Evolutionary conservation across 306 rosid species (phyloP), one percentile per base, ranked within the genome.

Genomic region (Quercus glauca): DNA sequence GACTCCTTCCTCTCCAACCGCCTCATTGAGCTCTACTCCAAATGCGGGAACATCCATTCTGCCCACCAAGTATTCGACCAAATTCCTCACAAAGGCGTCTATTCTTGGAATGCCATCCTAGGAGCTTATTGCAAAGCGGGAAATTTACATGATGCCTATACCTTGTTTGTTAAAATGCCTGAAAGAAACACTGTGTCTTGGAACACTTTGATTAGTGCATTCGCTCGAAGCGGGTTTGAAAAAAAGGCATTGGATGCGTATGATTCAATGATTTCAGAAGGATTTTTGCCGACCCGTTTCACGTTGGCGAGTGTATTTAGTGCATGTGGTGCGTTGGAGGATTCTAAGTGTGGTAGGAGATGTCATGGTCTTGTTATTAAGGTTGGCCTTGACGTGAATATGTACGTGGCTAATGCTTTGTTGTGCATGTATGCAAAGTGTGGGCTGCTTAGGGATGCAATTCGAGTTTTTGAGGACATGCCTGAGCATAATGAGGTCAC

Each of bases 401-500:
- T 86, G 19, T 92, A 87, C 58, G 97, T 85, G 0, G 86, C 55
- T 25, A 92, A 90, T 87, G 78, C 91, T 69, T 82, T 92, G 52
- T 73, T 92, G 78, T 80, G 83, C 73, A 88, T 89, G 93, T 92
- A 90, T 81, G 67, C 88, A 0, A 90, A 86, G 87, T 90, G 95
- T 37, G 88, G 88, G 7, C 85, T 85, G 26, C 69, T 80, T 20
- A 65, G 64, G 75, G 95, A 87, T 75, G 95, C 95, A 21, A 75
- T 83, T 71, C 81, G 37, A 77, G 86, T 88, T 84, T 92, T 90
- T 53, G 63, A 53, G 78, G 91, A 68, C 71, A 82, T 92, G 82
- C 55, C 33, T 61, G 90, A 92, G 51, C 95, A 89, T 37, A 92
- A 90, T 77, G 93, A 89, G 84, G 93, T 92, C 81, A 85, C 95